Evolutionary conservation across 1,284 basidiomycete genomes (phyloP).

Genomic region (Grifola frondosa): DNA sequence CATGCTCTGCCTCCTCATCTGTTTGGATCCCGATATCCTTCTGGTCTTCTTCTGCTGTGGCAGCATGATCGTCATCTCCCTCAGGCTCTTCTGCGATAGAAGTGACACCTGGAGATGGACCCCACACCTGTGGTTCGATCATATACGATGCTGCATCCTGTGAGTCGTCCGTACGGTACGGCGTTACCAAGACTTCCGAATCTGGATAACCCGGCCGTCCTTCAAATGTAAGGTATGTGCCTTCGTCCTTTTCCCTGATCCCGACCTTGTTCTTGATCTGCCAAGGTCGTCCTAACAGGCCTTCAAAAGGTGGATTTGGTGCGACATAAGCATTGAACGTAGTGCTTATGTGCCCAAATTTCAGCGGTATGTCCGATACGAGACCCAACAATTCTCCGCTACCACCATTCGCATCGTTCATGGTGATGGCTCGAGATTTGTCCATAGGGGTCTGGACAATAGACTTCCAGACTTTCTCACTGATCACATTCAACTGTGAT

Average conservation of each 20-base stretch:
- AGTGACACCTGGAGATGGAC: too few relatives aligned
- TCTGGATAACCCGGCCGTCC: background rate
- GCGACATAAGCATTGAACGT: slow-evolving; percentile 3
- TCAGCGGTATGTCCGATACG: slow-evolving; percentile 1
- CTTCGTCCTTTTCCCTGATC: slow-evolving; percentile 4
- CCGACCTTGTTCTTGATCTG: slow-evolving; percentile 1
- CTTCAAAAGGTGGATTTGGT: slow-evolving; percentile 4
- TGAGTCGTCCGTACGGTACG: too few relatives aligned
- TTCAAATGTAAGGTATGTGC: slow-evolving; percentile 3
- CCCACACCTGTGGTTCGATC: too few relatives aligned
- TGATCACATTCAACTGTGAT: slow-evolving; percentile 5
- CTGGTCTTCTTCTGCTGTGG: too few relatives aligned
- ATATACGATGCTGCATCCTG: too few relatives aligned
- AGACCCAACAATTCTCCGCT: background rate
- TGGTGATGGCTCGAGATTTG: background rate
- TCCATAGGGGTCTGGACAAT: slow-evolving; percentile 2
- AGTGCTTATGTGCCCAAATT: slow-evolving; percentile 3
- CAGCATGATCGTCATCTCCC: too few relatives aligned
- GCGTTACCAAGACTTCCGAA: background rate
- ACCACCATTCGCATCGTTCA: slow-evolving; percentile 3
- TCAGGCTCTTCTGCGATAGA: too few relatives aligned
- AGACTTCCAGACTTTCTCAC: slow-evolving; percentile 1
- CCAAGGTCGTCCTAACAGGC: slow-evolving; percentile 1
- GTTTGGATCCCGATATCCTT: too few relatives aligned
- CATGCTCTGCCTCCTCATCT: too few relatives aligned